phyloP scores from a whole-genome alignment of 2,329 filamentous ascomycete genomes.

The Knufia fluminis region DNA sequence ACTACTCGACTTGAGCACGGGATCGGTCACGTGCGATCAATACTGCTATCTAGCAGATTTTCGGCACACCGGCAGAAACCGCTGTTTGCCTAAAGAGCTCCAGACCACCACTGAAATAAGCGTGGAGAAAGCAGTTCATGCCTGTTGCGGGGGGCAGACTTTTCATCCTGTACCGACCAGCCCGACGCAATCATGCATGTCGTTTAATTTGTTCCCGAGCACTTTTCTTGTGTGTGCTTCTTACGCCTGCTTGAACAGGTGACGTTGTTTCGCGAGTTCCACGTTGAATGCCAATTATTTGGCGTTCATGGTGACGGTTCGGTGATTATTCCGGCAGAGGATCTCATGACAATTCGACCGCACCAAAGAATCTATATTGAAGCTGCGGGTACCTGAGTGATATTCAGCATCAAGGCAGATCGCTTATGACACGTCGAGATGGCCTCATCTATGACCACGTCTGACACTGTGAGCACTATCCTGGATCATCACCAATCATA shows the following conservation, averaged over 20 bases:
- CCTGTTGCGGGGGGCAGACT: conserved; percentile 1
- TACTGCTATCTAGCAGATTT: background rate
- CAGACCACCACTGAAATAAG: background rate
- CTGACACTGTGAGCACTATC: conserved; percentile 7
- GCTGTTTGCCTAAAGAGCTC: background rate
- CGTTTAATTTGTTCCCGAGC: background rate
- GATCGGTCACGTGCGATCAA: background rate
- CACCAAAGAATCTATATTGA: background rate
- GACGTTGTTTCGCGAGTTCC: too few relatives aligned
- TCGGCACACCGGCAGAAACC: conserved; percentile 1
- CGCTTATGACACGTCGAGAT: background rate
- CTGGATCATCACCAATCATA: background rate
- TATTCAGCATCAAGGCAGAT: background rate
- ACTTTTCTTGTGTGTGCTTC: background rate
- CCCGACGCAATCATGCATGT: conserved; percentile 4
- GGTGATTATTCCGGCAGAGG: background rate
- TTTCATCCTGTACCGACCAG: background rate
- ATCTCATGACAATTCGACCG: background rate
- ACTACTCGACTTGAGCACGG: background rate
- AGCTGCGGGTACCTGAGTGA: background rate
- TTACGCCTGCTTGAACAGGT: too few relatives aligned
- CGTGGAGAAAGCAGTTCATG: background rate
- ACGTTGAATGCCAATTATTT: background rate
- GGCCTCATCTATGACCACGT: conserved; percentile 6
- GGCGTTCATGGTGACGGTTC: background rate